phyloP scores from a whole-genome alignment of 345 rosid genomes.

The Moricandia moricandioides region DNA sequence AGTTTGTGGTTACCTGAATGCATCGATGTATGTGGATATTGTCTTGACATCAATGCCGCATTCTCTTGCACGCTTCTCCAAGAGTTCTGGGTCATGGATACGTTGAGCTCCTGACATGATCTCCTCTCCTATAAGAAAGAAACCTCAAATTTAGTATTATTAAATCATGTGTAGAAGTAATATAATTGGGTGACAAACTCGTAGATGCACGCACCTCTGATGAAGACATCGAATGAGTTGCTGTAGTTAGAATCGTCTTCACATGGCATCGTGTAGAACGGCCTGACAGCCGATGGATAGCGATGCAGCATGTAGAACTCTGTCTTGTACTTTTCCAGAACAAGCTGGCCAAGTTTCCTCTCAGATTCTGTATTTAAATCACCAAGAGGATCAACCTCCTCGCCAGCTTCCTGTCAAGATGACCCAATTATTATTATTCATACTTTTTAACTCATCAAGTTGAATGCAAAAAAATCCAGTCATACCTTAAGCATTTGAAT shows the following conservation, averaged over 20 bases:
- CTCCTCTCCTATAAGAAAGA: neutral
- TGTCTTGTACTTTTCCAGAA: neutral
- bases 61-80: neutral
- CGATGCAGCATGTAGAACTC: neutral
- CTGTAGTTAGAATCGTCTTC: neutral
- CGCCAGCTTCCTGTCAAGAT: neutral
- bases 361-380: neutral
- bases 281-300: neutral
- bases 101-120: neutral
- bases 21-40: neutral
- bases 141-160: neutral
- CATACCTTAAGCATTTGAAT: neutral
- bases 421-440: neutral
- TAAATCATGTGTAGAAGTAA: too few species aligned
- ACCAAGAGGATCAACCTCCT: neutral
- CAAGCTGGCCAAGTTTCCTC: neutral
- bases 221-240: neutral
- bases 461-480: neutral
- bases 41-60: too few species aligned
- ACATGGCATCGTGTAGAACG: neutral
- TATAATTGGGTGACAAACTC: neutral
- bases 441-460: neutral
- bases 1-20: neutral
- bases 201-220: neutral
- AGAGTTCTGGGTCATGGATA: neutral